Base-by-base conservation (phyloP, 148 eudicot genomes). In the Amaranthus hypochondriacus region DNA sequence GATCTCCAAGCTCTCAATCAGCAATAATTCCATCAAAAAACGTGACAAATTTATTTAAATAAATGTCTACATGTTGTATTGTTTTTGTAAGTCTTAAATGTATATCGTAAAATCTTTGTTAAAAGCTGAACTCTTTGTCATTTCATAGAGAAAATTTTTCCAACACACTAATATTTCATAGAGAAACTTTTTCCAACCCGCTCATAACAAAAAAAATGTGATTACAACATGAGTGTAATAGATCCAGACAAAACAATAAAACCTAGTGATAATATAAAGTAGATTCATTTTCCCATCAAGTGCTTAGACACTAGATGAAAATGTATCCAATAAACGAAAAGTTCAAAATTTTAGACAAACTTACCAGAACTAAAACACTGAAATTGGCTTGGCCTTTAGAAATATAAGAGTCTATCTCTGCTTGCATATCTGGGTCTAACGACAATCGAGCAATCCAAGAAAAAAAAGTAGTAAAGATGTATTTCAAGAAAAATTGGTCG, bases 381-480 rank as follows among this genome's bases (percentile, higher is more conserved):
- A 91, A 94, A 73, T 77, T 70, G 49, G 96, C 98, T 77, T 87
- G 84, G 62, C 97, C 93, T 72, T 75, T 85, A 64, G 87, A 87
- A 63, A 86, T 72, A 69, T 87, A 75, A 4, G 86, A 78, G 81
- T 89, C 88, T 51, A 94, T 88, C 84, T 91, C 96, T 78, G 79
- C 78, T 75, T 91, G 93, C 97, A 94, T 94, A 52, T 89, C 97
- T 79, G 87, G 89, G 77, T 91, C 98, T 94, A 84, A 74, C 82
- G 74, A 78, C 71, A 51, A 62, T 28, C 39, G 39, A 77, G 63
- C 58, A 46, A 64, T 71, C 7, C 44, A 44, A 52, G 74, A 50
- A 59, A 57, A 18, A 53, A 28, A 28, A 28, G 1, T 0, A 28
- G 39, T 28, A 28, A 28, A 28, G 39, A 28, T 28, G 0, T 28